Percentiles rank a stretch among this genome's conserved stretches.
phyloP scores from a whole-genome alignment of 2,329 filamentous ascomycete genomes.

The Leptographium procerum region DNA sequence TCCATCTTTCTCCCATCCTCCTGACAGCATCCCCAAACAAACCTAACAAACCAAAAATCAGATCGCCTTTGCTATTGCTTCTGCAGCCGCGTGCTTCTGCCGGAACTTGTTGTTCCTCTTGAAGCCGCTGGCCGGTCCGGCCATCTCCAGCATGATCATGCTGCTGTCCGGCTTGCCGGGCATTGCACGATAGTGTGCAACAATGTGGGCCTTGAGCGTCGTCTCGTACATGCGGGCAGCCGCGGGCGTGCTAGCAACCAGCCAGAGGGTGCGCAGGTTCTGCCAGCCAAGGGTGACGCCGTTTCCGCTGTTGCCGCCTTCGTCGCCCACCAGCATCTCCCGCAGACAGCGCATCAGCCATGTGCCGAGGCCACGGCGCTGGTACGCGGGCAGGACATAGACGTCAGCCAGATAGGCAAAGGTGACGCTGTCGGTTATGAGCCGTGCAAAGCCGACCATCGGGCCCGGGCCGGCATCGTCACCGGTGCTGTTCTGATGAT shows the following conservation, averaged over 20 bases:
- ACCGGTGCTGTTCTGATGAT: conserved; percentile 17
- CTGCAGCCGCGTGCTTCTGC: not conserved
- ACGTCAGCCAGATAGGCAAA: conserved; percentile 62
- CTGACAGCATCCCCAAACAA: no score
- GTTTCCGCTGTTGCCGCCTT: not conserved
- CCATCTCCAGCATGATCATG: conserved; percentile 27
- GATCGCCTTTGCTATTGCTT: not conserved
- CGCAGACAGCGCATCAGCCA: conserved; percentile 54
- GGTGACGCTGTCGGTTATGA: conserved; percentile 60
- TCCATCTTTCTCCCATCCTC: no score
- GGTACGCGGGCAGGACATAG: conserved; percentile 48
- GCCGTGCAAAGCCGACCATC: conserved; percentile 44
- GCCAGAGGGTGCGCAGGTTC: conserved; percentile 45
- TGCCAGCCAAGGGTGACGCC: conserved; percentile 31
- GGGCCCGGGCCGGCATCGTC: not conserved
- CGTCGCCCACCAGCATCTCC: conserved; percentile 30
- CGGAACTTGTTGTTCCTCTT: not conserved
- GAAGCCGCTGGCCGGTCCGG: conserved; percentile 17
- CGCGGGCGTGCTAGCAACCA: conserved; percentile 32
- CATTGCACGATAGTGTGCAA: conserved; percentile 8
- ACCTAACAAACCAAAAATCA: no score
- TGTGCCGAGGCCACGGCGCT: conserved; percentile 49
- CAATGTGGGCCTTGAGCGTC: conserved; percentile 29
- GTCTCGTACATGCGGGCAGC: conserved; percentile 33
- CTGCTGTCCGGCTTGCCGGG: conserved; percentile 8